Base-by-base conservation (phyloP, 2,329 filamentous ascomycete genomes). In the Penicillium sp. region DNA sequence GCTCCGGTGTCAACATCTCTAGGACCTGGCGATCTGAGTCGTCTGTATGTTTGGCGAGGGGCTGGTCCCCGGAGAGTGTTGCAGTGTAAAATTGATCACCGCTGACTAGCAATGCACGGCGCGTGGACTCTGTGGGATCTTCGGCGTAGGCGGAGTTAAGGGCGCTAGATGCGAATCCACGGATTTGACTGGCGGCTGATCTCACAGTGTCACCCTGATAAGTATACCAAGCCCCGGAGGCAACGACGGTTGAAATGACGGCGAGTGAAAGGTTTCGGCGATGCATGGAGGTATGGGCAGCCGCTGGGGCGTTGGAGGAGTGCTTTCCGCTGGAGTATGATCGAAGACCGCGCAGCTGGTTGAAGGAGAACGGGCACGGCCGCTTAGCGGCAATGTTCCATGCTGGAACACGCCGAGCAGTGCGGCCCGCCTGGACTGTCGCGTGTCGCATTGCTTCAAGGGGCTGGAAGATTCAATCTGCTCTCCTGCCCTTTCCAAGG, bases 1-100 rank as follows among this genome's bases (percentile, higher is more conserved):
- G 92, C 55, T 97, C 93, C 1, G 93, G 90, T 10, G 90, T 95
- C 75, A 99, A 81, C 93, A 99, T 99, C 79, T 97, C 93, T 56
- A 99, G 81, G 32, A 97, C 88, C 69, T 89, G 91, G 61, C 88
- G 85, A 29, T 92, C 91, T 71, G 89, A 89, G 70, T 91, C 89
- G 75, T 92, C 89, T 3, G 89, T 91, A 66, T 90, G 84, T 77
- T 99, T 99, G 43, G 89, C 90, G 56, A 99, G 85, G 18, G 93
- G 92, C 6, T 87, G 89, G 67, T 96, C 90, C 55, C 90, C 91
- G 16, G 91, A 86, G 59, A 97, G 87, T 8, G 90, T 90, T 22
- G 90, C 90, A 10, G 93, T 94, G 69, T 92, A 93, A 47, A 99
- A 84, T 72, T 95, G 88, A 70, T 96, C 91, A 67, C 92, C 89